phyloP scores from a whole-genome alignment of 2,329 filamentous ascomycete genomes.

The Colletotrichum lentis region DNA sequence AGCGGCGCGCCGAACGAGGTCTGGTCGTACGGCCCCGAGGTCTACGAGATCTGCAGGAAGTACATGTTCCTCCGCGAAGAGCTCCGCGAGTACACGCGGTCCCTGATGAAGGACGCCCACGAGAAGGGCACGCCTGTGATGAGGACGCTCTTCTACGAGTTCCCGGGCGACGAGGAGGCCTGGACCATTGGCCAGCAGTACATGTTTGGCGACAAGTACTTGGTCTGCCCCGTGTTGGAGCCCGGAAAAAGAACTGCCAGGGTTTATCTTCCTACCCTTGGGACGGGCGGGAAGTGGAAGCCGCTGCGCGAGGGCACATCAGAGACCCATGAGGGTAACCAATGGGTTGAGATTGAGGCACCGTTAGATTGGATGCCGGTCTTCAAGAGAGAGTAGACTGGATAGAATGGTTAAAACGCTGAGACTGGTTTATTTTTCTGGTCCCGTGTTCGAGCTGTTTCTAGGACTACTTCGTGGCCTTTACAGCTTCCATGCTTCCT shows the following conservation, averaged over 20 bases:
- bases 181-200: slow-evolving; percentile 70
- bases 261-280: slow-evolving; percentile 60
- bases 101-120: slow-evolving; percentile 67
- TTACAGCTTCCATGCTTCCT: slow-evolving; percentile 43
- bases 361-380: slow-evolving; percentile 39
- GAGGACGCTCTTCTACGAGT: slow-evolving; percentile 70
- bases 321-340: slow-evolving; percentile 19
- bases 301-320: slow-evolving; percentile 23
- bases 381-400: slow-evolving; percentile 23
- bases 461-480: too few species aligned
- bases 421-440: too few species aligned
- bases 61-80: slow-evolving; percentile 67
- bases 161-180: slow-evolving; percentile 60
- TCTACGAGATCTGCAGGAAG: slow-evolving; percentile 66
- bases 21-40: slow-evolving; percentile 70
- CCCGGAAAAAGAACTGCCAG: slow-evolving; percentile 53
- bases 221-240: slow-evolving; percentile 65
- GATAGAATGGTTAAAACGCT: too few species aligned
- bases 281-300: slow-evolving; percentile 26
- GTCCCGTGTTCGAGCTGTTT: background rate
- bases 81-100: slow-evolving; percentile 65
- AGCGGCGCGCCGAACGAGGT: slow-evolving; percentile 68
- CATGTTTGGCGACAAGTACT: slow-evolving; percentile 68
- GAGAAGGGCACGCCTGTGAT: slow-evolving; percentile 69
- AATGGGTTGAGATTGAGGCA: slow-evolving; percentile 35